These are phyloP conservation scores for Bolboschoenus planiculmis DNA, from an alignment of 176 grass and related monocot genomes.

Conservation along the genomic window DNA sequence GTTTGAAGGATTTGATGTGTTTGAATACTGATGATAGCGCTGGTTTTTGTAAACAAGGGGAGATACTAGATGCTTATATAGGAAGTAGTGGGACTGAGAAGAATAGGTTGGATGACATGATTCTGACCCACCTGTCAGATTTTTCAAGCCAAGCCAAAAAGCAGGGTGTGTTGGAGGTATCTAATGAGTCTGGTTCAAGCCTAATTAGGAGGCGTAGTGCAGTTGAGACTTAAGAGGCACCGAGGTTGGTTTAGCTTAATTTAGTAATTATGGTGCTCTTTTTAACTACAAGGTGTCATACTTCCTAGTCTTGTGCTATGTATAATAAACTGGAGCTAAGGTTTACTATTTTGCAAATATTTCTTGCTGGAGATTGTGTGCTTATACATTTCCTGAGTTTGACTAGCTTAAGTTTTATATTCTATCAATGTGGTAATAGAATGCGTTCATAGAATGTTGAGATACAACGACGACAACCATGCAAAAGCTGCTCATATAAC, in stretches of 20 bases:
- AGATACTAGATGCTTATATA: slow-evolving; percentile 2
- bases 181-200: background rate
- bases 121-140: slow-evolving; percentile 22
- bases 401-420: background rate
- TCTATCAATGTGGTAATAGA: background rate
- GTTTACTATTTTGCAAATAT: background rate
- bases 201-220: slow-evolving; percentile 2
- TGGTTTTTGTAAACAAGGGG: slow-evolving; percentile 3
- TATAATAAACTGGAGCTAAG: background rate
- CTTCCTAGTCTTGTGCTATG: background rate
- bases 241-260: background rate
- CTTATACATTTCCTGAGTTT: background rate
- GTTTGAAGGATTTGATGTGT: slow-evolving; percentile 26
- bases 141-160: slow-evolving; percentile 8
- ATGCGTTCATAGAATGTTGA: background rate
- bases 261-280: background rate
- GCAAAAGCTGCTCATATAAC: background rate
- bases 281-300: background rate
- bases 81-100: background rate
- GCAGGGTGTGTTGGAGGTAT: background rate
- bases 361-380: background rate
- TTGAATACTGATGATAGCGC: background rate
- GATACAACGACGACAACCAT: background rate
- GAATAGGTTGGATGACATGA: slow-evolving; percentile 31
- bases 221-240: background rate